Percentiles rank a stretch among this genome's conserved stretches.
Evolutionary conservation across 768 basidiomycete species (phyloP).

Genomic region (Podaxis sp.): DNA sequence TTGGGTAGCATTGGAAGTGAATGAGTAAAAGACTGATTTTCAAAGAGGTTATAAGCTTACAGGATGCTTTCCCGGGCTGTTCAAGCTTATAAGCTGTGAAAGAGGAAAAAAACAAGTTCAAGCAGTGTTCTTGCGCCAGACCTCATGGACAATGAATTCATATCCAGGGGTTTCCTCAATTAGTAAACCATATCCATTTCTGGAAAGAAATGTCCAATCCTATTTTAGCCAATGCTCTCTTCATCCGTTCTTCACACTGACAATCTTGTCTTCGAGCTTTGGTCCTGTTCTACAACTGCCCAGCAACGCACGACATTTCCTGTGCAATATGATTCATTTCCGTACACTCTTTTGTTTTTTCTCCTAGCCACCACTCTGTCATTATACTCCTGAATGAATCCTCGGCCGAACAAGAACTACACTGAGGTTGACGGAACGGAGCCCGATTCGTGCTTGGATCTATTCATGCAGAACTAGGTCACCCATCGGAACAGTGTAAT

Average conservation of each 20-base stretch:
- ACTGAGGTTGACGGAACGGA: neutral
- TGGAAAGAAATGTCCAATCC: constrained; percentile 8
- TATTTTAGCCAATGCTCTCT: constrained; percentile 9
- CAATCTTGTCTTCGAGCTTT: too few species aligned
- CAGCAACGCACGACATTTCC: neutral
- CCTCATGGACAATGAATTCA: constrained; percentile 16
- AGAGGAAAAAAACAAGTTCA: constrained; percentile 11
- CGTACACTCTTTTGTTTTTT: neutral
- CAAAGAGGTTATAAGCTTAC: neutral
- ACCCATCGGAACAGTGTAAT: neutral
- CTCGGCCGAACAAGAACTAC: neutral
- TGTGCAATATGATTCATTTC: neutral
- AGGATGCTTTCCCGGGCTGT: neutral
- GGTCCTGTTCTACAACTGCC: neutral
- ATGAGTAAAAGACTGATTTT: neutral
- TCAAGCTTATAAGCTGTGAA: constrained; percentile 10
- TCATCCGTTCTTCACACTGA: neutral
- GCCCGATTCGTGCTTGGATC: neutral
- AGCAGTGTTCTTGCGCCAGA: constrained; percentile 3
- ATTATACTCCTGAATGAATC: neutral
- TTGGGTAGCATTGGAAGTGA: constrained; percentile 9
- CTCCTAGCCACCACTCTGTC: neutral
- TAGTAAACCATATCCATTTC: constrained; percentile 5
- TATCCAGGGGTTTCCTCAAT: constrained; percentile 3
- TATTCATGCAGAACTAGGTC: neutral